phyloP scores from a whole-genome alignment of 352 stramenopile species.

The Globisporangium orthogonon region DNA sequence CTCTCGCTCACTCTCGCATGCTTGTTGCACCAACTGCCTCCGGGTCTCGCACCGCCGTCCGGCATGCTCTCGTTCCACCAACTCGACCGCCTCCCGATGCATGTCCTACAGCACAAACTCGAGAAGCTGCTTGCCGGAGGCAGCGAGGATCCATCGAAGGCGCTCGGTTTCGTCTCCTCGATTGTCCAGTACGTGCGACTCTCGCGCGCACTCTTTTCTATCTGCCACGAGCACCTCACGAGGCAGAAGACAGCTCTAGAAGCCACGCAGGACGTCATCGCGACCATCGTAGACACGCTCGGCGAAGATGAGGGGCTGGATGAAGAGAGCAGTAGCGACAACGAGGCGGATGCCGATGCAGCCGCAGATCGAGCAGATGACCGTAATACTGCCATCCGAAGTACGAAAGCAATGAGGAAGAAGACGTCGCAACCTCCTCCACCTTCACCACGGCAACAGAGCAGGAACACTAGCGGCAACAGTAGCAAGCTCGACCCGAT shows the following conservation, averaged over 20 bases:
- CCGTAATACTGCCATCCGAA: neutral
- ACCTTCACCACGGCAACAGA: neutral
- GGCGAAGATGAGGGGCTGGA: conserved; percentile 4
- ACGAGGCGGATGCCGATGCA: neutral
- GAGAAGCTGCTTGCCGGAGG: conserved; percentile 9
- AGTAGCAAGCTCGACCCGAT: neutral
- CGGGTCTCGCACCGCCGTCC: conserved; percentile 26
- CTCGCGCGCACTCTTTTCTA: conserved; percentile 24
- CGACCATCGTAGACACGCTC: conserved; percentile 12
- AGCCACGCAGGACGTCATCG: conserved; percentile 23
- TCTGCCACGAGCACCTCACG: conserved; percentile 39
- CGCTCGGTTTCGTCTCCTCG: conserved; percentile 27
- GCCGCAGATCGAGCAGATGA: neutral
- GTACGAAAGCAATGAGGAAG: neutral
- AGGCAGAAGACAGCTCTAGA: conserved; percentile 21
- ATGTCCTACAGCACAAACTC: conserved; percentile 24
- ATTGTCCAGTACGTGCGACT: conserved; percentile 36
- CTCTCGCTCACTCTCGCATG: conserved; percentile 40
- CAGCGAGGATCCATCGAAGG: conserved; percentile 15
- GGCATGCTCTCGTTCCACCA: conserved; percentile 32
- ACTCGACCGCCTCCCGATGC: conserved; percentile 30
- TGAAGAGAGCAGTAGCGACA: neutral
- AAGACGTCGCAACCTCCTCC: neutral
- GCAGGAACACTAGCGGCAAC: neutral
- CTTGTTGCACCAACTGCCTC: conserved; percentile 36